Base-by-base conservation (phyloP, 2,329 filamentous ascomycete genomes). In the Sarocladium strictum region DNA sequence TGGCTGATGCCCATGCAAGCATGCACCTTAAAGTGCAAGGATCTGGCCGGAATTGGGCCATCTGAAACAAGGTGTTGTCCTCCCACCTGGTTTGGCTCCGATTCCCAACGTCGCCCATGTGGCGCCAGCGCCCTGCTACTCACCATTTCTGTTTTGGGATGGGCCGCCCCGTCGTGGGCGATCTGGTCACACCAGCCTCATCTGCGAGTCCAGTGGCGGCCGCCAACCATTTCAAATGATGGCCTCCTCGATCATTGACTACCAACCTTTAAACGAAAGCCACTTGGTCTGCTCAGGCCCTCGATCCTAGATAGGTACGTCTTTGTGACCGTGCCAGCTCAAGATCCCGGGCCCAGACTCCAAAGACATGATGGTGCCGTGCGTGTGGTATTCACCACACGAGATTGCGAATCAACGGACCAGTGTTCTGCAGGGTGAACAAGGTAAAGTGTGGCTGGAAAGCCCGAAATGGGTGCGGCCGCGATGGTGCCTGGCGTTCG, bases 41-140 rank as follows among this genome's bases (percentile, higher is more conserved):
- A 21, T 17, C 47, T 49, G 43, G 26, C 56, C 58, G 55, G 57
- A 59, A 59, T 59, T 58, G 45, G 56, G 55, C 54, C 52, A 59
- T 59, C 58, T 59, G 58, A 59, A 59, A 59, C 58, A 58, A 53
- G 57, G 55, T 59, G 53, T 50, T 54, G 56, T 41, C 55, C 58
- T 55, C 54, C 54, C 54, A 29, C 53, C 56, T 50, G 58, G 23
- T 47, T 47, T 45, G 33, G 23, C 47, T 51, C 47, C 47, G 47
- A 51, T 3, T 19, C n/a, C 19, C 47, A 33, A 35, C 26, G 27
- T 35, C 19, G 27, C 17, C 47, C 47, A 51, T 51, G 27, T 51
- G 47, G 47, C 47, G 27, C 47, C n/a, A 21, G 5, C 47, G 29
- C 23, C 9, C 3, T 10, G 4, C 23, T 19, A 27, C 47, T 10